A percentile compares a stretch with the other conserved stretches of the same genome.
These are phyloP conservation scores for Saturnispora mendoncae DNA, from an alignment of 805 yeast species.

Conservation along the genomic window DNA sequence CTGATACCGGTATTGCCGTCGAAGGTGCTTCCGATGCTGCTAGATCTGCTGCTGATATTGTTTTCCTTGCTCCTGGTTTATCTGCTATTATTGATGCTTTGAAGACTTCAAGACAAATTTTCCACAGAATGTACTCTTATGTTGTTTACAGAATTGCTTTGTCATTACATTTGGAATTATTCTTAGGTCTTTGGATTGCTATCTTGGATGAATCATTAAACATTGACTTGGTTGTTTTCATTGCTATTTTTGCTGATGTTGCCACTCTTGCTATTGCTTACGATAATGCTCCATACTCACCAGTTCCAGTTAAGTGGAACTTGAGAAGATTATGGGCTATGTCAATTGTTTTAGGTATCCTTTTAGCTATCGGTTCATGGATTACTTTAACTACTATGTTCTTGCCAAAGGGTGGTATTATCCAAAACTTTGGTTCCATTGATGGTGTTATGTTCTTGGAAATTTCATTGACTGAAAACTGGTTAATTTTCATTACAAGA, in stretches of 20 bases:
- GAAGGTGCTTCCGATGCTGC: constrained; percentile 98
- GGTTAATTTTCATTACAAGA: constrained; percentile 95
- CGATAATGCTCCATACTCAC: constrained; percentile 94
- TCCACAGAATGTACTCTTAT: constrained; percentile 98
- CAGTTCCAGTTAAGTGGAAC: constrained; percentile 93
- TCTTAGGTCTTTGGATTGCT: constrained; percentile 95
- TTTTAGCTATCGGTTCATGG: constrained; percentile 91
- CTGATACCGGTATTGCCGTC: constrained; percentile 94
- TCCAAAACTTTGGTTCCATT: constrained; percentile 90
- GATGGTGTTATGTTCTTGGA: constrained; percentile 92
- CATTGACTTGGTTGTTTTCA: constrained; percentile 89
- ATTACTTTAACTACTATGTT: constrained; percentile 91
- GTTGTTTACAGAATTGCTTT: constrained; percentile 97
- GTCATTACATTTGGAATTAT: constrained; percentile 88
- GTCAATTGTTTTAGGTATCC: constrained; percentile 78
- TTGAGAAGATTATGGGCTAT: constrained; percentile 95
- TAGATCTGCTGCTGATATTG: constrained; percentile 94
- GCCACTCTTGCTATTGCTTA: constrained; percentile 96
- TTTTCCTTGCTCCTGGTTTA: constrained; percentile 91
- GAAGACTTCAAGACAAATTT: constrained; percentile 92
- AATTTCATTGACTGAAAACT: constrained; percentile 91
- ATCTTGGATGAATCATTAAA: constrained; percentile 77
- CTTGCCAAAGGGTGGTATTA: constrained; percentile 83
- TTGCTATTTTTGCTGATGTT: constrained; percentile 96
- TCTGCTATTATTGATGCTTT: constrained; percentile 91